Conservation (phyloP, 495 filamentous ascomycete genomes). For the Parathielavia hyrcaniae region DNA sequence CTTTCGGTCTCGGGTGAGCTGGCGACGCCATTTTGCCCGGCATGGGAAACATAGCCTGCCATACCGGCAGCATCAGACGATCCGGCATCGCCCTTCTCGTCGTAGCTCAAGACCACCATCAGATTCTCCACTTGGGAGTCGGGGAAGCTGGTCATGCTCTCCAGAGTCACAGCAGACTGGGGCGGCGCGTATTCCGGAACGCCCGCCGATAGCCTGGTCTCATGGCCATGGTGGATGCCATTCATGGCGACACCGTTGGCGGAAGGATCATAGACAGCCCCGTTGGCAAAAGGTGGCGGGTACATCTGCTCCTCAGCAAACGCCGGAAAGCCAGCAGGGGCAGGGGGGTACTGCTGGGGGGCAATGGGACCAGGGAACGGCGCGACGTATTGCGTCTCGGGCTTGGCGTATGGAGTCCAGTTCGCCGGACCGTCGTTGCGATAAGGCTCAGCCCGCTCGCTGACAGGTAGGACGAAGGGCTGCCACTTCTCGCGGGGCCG, state of each 20-base stretch:
- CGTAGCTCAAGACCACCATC: constrained; percentile 21
- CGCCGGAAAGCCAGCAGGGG: constrained; percentile 15
- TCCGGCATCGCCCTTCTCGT: constrained; percentile 16
- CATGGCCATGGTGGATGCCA: constrained; percentile 36
- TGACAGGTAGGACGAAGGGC: constrained; percentile 66
- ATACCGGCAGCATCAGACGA: constrained; percentile 15
- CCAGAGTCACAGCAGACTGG: constrained; percentile 39
- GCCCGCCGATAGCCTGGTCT: constrained; percentile 61
- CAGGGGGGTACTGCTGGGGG: constrained; percentile 14
- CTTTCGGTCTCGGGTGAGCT: constrained; percentile 1
- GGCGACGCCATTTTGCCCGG: constrained; percentile 8
- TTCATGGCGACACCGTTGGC: constrained; percentile 43
- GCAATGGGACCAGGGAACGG: constrained; percentile 12
- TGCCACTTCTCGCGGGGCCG: constrained; percentile 73
- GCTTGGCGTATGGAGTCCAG: constrained; percentile 13
- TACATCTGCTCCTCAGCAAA: constrained; percentile 26
- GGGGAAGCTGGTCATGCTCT: constrained; percentile 43
- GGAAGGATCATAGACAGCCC: constrained; percentile 30
- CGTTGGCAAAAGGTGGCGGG: constrained; percentile 32
- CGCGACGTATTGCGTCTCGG: constrained; percentile 15
- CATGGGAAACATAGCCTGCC: constrained; percentile 19
- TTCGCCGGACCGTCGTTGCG: constrained; percentile 39
- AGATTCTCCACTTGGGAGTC: constrained; percentile 50
- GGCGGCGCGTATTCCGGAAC: constrained; percentile 73
- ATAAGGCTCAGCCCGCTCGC: constrained; percentile 39